Percentiles rank a stretch among this genome's conserved stretches.
phyloP scores from a whole-genome alignment of 1,139 yeast genomes.

The Schwanniomyces etchellsii region DNA sequence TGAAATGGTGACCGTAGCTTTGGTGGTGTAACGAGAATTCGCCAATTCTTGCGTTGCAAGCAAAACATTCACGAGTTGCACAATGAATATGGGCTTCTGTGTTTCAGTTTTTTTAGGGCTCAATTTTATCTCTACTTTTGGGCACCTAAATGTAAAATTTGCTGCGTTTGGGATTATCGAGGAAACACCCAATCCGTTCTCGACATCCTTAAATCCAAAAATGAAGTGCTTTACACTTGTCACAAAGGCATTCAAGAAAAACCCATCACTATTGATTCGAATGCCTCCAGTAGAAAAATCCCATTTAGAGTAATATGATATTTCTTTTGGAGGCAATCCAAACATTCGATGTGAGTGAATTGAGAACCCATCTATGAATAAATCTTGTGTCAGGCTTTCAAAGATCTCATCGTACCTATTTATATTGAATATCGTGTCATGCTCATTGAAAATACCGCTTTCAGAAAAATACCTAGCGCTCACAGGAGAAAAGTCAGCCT shows the following conservation, averaged over 20 bases:
- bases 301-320: constrained; percentile 90
- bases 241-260: constrained; percentile 40
- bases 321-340: constrained; percentile 85
- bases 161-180: constrained; percentile 67
- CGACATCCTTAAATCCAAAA: constrained; percentile 66
- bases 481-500: constrained; percentile 51
- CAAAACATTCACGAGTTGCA: constrained; percentile 32
- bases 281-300: constrained; percentile 66
- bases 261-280: constrained; percentile 45
- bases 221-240: constrained; percentile 44
- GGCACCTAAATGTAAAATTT: constrained; percentile 46
- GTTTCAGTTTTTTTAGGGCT: constrained; percentile 12
- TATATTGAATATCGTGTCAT: constrained; percentile 20
- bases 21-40: constrained; percentile 57
- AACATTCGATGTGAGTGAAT: constrained; percentile 88
- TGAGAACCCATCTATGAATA: constrained; percentile 57
- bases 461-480: constrained; percentile 26
- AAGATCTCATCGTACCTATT: constrained; percentile 19
- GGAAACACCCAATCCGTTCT: constrained; percentile 60
- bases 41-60: constrained; percentile 64
- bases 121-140: constrained; percentile 24
- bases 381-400: constrained; percentile 13
- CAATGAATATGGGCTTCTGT: constrained; percentile 14
- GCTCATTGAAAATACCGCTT: constrained; percentile 8
- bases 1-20: constrained; percentile 49